phyloP scores from a whole-genome alignment of 495 filamentous ascomycete species.

The Neurospora tetrasperma region DNA sequence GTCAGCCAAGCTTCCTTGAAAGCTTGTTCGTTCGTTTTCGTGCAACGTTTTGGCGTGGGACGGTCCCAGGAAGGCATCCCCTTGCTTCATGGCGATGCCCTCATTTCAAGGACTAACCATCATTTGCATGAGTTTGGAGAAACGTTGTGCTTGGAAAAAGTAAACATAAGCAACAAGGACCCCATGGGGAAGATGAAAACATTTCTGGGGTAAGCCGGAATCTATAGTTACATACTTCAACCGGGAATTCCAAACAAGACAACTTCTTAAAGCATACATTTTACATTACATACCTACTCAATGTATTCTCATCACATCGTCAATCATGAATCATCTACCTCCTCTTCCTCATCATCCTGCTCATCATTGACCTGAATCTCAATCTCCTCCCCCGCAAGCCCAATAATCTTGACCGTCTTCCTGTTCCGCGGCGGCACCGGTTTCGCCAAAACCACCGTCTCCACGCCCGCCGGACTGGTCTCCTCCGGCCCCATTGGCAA shows the following conservation, averaged over 20 bases:
- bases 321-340: not conserved
- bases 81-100: not conserved
- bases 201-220: not conserved
- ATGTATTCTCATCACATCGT: not conserved
- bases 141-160: not conserved
- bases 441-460: slow-evolving; percentile 70
- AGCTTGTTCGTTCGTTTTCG: not conserved
- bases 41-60: not conserved
- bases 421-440: slow-evolving; percentile 39
- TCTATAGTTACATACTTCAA: not conserved
- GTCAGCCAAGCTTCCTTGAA: not conserved
- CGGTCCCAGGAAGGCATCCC: not conserved
- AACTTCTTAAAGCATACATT: not conserved
- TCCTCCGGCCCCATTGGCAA: slow-evolving; percentile 75
- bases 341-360: not conserved
- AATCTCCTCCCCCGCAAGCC: slow-evolving; percentile 13
- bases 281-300: not conserved
- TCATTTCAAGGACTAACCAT: not conserved
- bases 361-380: slow-evolving; percentile 3
- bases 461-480: slow-evolving; percentile 56
- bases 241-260: not conserved
- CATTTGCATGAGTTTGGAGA: not conserved
- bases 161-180: not conserved
- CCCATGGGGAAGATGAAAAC: not conserved
- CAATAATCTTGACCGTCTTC: slow-evolving; percentile 6